Evolutionary conservation across 148 eudicot species (phyloP), one percentile per base, ranked within the genome.

Genomic region (Pharnaceum exiguum): DNA sequence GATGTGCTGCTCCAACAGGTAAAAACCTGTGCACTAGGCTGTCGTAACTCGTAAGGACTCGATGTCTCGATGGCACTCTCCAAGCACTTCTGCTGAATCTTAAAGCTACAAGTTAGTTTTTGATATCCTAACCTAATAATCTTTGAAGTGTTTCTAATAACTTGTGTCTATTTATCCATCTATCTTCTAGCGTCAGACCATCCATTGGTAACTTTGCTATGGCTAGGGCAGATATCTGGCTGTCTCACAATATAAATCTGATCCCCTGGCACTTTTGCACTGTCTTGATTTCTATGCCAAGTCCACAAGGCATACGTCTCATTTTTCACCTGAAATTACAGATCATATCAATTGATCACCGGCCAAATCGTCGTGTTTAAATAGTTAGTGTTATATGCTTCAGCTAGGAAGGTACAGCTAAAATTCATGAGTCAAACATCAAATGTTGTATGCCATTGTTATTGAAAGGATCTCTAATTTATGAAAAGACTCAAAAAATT

Each of bases 241-340:
- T 88, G 82, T 67, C 98, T 81, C 38, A 88, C 96, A 25, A 93
- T 85, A 60, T 83, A 93, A 60, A 93, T 85, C 65, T 85, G 86
- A 74, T 93, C 98, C 60, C 86, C 98, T 4, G 79, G 65, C 61
- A 63, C 76, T 21, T 79, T 64, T 32, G 82, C 77, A 72, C 79
- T 71, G 64, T 85, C 97, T 63, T 87, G 87, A 55, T 91, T 87
- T 55, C 97, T 79, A 52, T 91, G 81, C 96, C 96, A 87, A 22
- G 93, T 80, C 97, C 97, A 90, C 13, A 90, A 75, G 11, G 95
- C 97, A 67, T 80, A 86, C 5, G 97, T 87, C 55, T 78, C 85
- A 36, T 90, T 90, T 62, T 90, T 87, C 75, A 89, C 89, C 95
- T 87, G 82, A n/a, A n/a, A n/a, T n/a, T n/a, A n/a, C 73, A 77